A percentile compares a stretch with the other conserved stretches of the same genome.
Evolutionary conservation across 2,329 filamentous ascomycete species (phyloP).

Genomic region (Neonectria hederae): DNA sequence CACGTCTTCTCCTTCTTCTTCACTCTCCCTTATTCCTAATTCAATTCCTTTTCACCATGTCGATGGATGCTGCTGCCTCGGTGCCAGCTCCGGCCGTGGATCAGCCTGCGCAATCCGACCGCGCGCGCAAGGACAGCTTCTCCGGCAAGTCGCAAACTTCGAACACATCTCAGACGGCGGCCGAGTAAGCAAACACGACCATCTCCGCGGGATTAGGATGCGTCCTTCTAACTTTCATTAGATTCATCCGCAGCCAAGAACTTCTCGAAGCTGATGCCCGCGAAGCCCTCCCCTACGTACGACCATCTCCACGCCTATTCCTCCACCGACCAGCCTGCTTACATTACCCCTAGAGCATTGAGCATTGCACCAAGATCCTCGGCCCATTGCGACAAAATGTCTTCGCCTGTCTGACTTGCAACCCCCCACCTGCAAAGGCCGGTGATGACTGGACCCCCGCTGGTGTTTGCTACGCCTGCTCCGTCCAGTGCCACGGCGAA

Average conservation of each 20-base stretch:
- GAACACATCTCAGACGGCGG: slow-evolving; percentile 75
- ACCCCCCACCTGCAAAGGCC: slow-evolving; percentile 74
- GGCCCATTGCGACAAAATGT: slow-evolving; percentile 87
- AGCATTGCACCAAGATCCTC: slow-evolving; percentile 89
- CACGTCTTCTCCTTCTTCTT: neutral
- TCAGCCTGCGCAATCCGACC: slow-evolving; percentile 33
- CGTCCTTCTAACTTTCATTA: slow-evolving; percentile 46
- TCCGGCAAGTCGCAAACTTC: slow-evolving; percentile 66
- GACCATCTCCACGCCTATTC: slow-evolving; percentile 38
- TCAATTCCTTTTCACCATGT: slow-evolving; percentile 42
- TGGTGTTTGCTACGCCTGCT: slow-evolving; percentile 95
- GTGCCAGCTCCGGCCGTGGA: slow-evolving; percentile 36
- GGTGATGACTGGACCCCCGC: slow-evolving; percentile 67
- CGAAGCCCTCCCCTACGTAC: slow-evolving; percentile 91
- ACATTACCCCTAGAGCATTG: slow-evolving; percentile 75
- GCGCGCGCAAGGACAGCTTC: slow-evolving; percentile 64
- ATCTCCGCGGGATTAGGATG: neutral
- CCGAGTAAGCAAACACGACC: slow-evolving; percentile 61
- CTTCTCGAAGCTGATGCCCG: slow-evolving; percentile 93
- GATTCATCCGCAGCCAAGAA: slow-evolving; percentile 89
- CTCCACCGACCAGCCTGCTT: slow-evolving; percentile 28
- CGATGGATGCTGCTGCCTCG: slow-evolving; percentile 50
- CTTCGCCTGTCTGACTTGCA: slow-evolving; percentile 94
- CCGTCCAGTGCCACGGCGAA: slow-evolving; percentile 95
- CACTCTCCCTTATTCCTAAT: neutral